phyloP scores from a whole-genome alignment of 106 monocot genomes.

The Dioscorea alata region DNA sequence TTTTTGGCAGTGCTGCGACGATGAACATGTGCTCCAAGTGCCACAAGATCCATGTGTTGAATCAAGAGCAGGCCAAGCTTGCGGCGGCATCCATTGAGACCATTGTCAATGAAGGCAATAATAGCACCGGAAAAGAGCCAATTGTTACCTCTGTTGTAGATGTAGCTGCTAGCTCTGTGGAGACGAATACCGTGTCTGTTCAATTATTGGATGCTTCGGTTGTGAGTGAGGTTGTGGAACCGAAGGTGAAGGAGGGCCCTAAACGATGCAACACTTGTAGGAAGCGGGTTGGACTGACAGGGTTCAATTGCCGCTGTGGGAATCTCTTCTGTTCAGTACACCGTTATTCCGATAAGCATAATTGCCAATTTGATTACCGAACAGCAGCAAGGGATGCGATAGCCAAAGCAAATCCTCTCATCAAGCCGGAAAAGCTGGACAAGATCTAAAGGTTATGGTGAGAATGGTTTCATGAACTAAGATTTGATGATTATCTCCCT shows the following conservation, averaged over 20 bases:
- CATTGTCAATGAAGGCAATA: conserved; percentile 20
- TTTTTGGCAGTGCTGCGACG: conserved; percentile 51
- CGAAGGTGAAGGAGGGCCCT: no score
- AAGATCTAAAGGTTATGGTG: conserved; percentile 26
- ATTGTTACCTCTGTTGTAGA: no score
- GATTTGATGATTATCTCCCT: conserved; percentile 3
- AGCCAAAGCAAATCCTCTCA: conserved; percentile 44
- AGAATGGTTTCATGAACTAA: conserved; percentile 1
- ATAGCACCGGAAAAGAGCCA: conserved; percentile 16
- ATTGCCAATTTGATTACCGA: conserved; percentile 36
- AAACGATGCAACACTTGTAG: conserved; percentile 30
- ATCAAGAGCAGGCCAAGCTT: conserved; percentile 26
- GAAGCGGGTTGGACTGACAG: conserved; percentile 43
- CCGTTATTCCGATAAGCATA: conserved; percentile 49
- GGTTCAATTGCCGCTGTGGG: conserved; percentile 42
- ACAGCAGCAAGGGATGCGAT: conserved; percentile 27
- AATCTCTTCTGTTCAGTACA: conserved; percentile 32
- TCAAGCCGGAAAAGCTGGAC: conserved; percentile 51
- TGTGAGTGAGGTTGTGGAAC: no score
- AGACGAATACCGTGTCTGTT: no score
- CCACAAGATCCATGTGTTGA: conserved; percentile 40
- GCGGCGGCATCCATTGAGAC: conserved; percentile 36
- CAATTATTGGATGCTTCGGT: no score
- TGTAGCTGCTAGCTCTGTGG: no score
- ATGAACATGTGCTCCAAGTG: conserved; percentile 70